Percentiles rank a stretch among this genome's conserved stretches.
Evolutionary conservation across 1,284 basidiomycete genomes (phyloP).

Genomic region (Rhizoctonia solani): DNA sequence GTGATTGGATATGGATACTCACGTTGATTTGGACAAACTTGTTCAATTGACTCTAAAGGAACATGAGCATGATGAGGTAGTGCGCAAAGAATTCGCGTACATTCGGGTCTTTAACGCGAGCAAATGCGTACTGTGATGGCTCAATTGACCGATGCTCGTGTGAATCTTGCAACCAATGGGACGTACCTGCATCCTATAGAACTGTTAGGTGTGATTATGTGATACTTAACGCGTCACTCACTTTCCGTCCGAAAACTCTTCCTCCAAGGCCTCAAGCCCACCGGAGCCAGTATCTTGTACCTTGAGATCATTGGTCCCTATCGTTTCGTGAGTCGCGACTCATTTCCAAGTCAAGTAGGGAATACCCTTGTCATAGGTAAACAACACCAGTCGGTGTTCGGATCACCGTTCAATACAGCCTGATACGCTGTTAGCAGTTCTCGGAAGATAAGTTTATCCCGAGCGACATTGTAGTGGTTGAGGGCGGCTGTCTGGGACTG

Average conservation of each 20-base stretch:
- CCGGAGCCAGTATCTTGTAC: conserved; percentile 83
- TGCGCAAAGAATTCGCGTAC: conserved; percentile 51
- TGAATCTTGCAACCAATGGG: background rate
- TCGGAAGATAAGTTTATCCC: conserved; percentile 71
- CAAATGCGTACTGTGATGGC: conserved; percentile 95
- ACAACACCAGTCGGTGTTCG: conserved; percentile 84
- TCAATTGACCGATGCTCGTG: conserved; percentile 5
- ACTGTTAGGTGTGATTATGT: background rate
- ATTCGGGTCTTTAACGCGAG: conserved; percentile 84
- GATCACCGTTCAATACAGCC: conserved; percentile 70
- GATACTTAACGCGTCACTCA: conserved; percentile 46
- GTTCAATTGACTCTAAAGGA: conserved; percentile 71
- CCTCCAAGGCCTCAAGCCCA: conserved; percentile 88
- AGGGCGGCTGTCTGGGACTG: no score
- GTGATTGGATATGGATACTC: background rate
- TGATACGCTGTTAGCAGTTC: conserved; percentile 81
- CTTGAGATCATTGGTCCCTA: conserved; percentile 83
- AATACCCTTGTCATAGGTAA: conserved; percentile 69
- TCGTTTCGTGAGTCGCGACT: background rate
- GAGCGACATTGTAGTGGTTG: conserved; percentile 60
- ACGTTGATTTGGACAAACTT: conserved; percentile 82
- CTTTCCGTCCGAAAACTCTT: conserved; percentile 94
- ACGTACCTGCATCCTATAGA: background rate
- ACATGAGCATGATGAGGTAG: conserved; percentile 18
- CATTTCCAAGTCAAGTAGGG: background rate